Evolutionary conservation across 768 basidiomycete genomes (phyloP).

Genomic region (Chiua virens): DNA sequence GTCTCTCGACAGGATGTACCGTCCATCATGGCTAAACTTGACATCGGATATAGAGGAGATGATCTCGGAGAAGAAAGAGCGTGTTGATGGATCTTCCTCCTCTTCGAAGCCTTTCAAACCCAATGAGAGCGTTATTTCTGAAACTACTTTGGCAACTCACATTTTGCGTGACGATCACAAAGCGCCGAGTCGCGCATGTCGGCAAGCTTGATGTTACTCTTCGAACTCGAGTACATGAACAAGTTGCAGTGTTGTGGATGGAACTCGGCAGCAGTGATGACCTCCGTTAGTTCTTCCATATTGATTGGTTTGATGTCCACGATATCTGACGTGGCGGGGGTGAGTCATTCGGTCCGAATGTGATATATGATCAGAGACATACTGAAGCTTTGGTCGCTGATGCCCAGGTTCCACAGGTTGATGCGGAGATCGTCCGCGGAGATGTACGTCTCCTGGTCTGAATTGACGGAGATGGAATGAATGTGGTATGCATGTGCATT

Average conservation of each 20-base stretch:
- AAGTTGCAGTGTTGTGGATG: constrained; percentile 96
- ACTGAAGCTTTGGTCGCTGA: constrained; percentile 99
- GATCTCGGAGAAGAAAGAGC: constrained; percentile 99
- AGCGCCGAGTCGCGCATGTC: constrained; percentile 99
- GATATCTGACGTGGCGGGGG: constrained; percentile 63
- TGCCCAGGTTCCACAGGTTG: constrained; percentile 98
- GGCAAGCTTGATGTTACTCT: constrained; percentile 98
- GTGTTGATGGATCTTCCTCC: constrained; percentile 94
- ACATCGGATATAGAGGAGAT: constrained; percentile 99
- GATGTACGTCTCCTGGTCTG: constrained; percentile 98
- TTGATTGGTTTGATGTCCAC: constrained; percentile 99
- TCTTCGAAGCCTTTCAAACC: constrained; percentile 85
- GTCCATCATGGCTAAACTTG: constrained; percentile 96
- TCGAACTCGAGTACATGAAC: constrained; percentile 99
- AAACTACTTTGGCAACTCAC: constrained; percentile 47
- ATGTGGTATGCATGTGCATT: constrained; percentile 99
- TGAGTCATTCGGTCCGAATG: constrained; percentile 3
- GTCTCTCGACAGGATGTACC: constrained; percentile 95
- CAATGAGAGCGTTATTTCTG: constrained; percentile 9
- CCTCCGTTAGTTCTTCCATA: constrained; percentile 99
- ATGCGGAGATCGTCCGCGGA: constrained; percentile 97
- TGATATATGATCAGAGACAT: constrained; percentile 35
- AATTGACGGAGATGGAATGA: constrained; percentile 99
- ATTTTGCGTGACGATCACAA: constrained; percentile 95
- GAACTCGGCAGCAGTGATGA: constrained; percentile 99